These are phyloP conservation scores for Penicillium hordei DNA, from an alignment of 2,329 filamentous ascomycete genomes.

Conservation along the genomic window DNA sequence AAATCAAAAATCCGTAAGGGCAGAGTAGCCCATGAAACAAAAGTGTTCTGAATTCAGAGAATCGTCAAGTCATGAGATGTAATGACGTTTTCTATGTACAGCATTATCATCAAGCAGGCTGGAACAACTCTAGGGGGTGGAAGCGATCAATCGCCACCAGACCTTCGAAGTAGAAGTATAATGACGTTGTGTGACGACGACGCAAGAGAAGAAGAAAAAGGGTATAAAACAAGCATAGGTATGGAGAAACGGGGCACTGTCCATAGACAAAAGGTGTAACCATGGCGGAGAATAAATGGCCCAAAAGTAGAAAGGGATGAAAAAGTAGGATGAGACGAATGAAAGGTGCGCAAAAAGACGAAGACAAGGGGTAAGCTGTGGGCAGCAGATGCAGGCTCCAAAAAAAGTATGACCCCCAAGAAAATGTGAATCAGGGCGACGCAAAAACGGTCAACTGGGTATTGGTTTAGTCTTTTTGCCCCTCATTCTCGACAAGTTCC, in stretches of 20 bases:
- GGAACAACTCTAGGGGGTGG: not conserved
- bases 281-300: not conserved
- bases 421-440: not conserved
- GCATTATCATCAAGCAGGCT: slow-evolving; percentile 16
- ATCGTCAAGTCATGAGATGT: slow-evolving; percentile 24
- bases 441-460: too few species aligned
- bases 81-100: slow-evolving; percentile 26
- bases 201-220: slow-evolving; percentile 2
- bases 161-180: not conserved
- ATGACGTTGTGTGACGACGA: not conserved
- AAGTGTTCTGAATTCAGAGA: slow-evolving; percentile 4
- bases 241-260: not conserved
- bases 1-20: not conserved
- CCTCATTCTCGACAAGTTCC: slow-evolving; percentile 90
- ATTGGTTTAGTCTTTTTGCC: slow-evolving; percentile 57
- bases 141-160: not conserved
- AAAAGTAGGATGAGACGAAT: not conserved
- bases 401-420: not conserved
- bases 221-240: slow-evolving; percentile 13
- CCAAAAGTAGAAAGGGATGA: not conserved
- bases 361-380: not conserved
- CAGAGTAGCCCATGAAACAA: slow-evolving; percentile 4
- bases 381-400: not conserved
- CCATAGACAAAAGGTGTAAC: not conserved
- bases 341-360: not conserved